Percentiles rank a stretch among this genome's conserved stretches.
phyloP scores from a whole-genome alignment of 1,139 yeast genomes.

The Diutina pseudorugosa region DNA sequence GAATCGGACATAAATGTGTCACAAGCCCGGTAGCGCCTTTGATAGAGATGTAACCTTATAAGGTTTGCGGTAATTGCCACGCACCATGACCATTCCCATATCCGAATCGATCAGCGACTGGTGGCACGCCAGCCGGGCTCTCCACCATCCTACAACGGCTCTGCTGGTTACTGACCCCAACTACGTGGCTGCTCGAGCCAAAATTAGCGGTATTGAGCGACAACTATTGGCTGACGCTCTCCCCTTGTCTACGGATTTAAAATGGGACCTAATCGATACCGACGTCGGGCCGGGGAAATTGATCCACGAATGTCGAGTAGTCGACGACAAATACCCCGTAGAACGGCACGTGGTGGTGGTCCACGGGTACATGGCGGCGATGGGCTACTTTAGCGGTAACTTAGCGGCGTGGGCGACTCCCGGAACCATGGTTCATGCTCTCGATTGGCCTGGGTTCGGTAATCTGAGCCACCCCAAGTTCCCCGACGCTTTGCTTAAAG shows the following conservation, averaged over 20 bases:
- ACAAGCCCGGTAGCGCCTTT: too few relatives aligned
- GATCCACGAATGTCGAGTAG: not conserved
- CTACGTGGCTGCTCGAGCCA: not conserved
- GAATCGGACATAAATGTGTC: not conserved
- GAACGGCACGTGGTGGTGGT: slow-evolving; percentile 18
- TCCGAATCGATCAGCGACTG: slow-evolving; percentile 23
- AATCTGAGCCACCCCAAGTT: slow-evolving; percentile 31
- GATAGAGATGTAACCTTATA: too few relatives aligned
- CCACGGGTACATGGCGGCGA: slow-evolving; percentile 38
- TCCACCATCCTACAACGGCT: slow-evolving; percentile 14
- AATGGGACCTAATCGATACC: not conserved
- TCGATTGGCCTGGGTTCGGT: slow-evolving; percentile 36
- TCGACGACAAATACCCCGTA: not conserved
- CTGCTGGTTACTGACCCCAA: not conserved
- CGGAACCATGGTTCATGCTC: slow-evolving; percentile 8
- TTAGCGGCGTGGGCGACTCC: slow-evolving; percentile 20
- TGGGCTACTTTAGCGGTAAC: slow-evolving; percentile 31
- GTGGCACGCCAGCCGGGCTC: slow-evolving; percentile 23
- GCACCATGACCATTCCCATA: slow-evolving; percentile 14
- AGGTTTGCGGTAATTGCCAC: not conserved
- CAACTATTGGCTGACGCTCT: not conserved
- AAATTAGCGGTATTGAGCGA: not conserved
- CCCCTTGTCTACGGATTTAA: not conserved
- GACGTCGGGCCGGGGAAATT: not conserved
- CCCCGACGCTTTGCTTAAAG: slow-evolving; percentile 18